Evolutionary conservation across 2,329 filamentous ascomycete species (phyloP).

Genomic region (Dothiorella sarmentorum): DNA sequence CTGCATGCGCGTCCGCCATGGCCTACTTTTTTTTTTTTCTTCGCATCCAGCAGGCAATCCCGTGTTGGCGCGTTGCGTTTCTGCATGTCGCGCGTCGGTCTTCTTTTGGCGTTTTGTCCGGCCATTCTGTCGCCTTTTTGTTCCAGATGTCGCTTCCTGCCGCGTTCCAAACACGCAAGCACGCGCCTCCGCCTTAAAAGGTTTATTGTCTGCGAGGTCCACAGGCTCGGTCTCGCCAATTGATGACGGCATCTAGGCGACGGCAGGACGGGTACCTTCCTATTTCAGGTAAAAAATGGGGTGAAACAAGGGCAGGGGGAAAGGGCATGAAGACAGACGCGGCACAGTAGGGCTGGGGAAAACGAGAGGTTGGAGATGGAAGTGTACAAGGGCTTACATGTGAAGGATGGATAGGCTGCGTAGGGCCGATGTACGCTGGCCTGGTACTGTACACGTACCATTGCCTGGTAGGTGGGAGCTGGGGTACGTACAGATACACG

Average conservation of each 20-base stretch:
- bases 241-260: constrained; percentile 2
- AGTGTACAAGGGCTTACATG: background rate
- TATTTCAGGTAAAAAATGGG: background rate
- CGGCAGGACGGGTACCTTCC: background rate
- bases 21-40: background rate
- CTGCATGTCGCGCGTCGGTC: background rate
- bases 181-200: background rate
- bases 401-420: background rate
- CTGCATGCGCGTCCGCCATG: background rate
- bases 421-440: background rate
- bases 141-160: background rate
- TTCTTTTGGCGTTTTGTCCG: background rate
- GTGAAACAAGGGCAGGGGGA: no score
- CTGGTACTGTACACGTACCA: background rate
- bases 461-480: background rate
- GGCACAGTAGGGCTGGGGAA: background rate
- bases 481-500: background rate
- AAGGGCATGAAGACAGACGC: no score
- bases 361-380: background rate
- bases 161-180: no score
- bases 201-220: no score
- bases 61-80: background rate
- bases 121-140: background rate
- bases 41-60: background rate
- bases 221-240: background rate